Conservation (phyloP, 2,329 filamentous ascomycete species). For the Calonectria fujianensis region DNA sequence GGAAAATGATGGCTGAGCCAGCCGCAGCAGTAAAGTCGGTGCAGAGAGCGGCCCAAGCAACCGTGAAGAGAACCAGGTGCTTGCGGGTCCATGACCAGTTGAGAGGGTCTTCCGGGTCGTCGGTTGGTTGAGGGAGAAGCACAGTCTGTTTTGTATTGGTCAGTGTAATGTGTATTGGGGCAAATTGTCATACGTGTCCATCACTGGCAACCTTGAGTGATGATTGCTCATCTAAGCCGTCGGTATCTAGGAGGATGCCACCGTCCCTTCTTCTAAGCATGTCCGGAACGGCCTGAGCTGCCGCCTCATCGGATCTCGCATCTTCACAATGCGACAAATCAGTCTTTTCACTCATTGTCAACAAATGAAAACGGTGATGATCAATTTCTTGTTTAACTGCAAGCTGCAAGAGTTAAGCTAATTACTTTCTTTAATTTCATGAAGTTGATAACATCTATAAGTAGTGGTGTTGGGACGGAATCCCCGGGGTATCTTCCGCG, state of each 20-base stretch:
- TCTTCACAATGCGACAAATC: conserved; percentile 11
- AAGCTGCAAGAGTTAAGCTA: not conserved
- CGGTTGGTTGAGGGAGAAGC: conserved; percentile 45
- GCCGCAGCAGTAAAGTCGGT: conserved; percentile 43
- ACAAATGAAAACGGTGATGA: not conserved
- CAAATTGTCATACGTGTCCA: not conserved
- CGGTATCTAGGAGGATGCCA: not conserved
- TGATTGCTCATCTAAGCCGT: not conserved
- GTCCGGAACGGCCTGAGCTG: not conserved
- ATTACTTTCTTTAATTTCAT: not conserved
- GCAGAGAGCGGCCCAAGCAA: conserved; percentile 40
- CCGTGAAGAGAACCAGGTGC: conserved; percentile 40
- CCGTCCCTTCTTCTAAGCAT: conserved; percentile 2
- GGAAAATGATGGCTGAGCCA: conserved; percentile 38
- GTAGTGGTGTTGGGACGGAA: not conserved
- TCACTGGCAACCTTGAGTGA: not conserved
- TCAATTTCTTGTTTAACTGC: not conserved
- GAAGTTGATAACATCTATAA: not conserved
- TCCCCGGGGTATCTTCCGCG: not conserved
- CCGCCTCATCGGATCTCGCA: not conserved
- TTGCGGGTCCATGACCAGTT: conserved; percentile 47
- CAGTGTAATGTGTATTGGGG: not conserved
- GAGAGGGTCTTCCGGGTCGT: conserved; percentile 41
- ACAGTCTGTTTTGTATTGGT: conserved; percentile 24
- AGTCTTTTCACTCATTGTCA: not conserved